Base-by-base conservation (phyloP, 306 rosid species). In the Malus orientalis region DNA sequence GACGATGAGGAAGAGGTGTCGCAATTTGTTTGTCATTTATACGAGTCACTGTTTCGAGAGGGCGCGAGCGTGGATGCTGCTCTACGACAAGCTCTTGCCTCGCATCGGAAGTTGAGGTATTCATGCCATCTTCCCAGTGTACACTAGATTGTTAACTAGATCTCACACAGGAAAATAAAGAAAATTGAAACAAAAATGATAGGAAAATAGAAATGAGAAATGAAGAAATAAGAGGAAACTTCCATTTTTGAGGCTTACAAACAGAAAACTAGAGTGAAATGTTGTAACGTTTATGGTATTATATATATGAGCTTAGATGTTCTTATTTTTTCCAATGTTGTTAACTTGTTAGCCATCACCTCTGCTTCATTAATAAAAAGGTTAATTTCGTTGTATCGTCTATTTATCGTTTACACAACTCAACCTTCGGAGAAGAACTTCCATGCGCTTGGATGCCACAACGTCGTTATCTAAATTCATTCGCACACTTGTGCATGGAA, bases 1-100 rank as follows among this genome's bases (percentile, higher is more conserved):
- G 93, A 86, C 9, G 89, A 89, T 44, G 99, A 92, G 86, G 97
- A 86, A 83, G 93, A 91, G 74, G 86, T 91, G 81, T 88, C 99
- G 1, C 92, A 92, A 71, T 96, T 96, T 79, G 72, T 88, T 58
- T 89, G 97, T 78, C 91, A 70, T 19, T 75, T 96, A 67, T 96
- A 96, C 78, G 98, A 96, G 54, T 87, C 93, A 30, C 75, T 96
- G 80, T 92, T 87, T 80, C 89, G 86, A 78, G 99, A 92, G 71
- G 96, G 96, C 25, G 85, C 86, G 15, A 81, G 86, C 25, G 76
- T 91, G 81, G 84, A 86, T 66, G 89, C 79, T 88, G 96, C 99
- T 54, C 81, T 96, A 78, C 89, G 80, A 74, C 90, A 88, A 53
- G 99, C 98, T 72, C 97, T 89, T 61, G 89, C 93, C 75, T 87